These are phyloP conservation scores for Hyparrhenia diplandra DNA, from an alignment of 176 grass and related monocot genomes.

Conservation along the genomic window DNA sequence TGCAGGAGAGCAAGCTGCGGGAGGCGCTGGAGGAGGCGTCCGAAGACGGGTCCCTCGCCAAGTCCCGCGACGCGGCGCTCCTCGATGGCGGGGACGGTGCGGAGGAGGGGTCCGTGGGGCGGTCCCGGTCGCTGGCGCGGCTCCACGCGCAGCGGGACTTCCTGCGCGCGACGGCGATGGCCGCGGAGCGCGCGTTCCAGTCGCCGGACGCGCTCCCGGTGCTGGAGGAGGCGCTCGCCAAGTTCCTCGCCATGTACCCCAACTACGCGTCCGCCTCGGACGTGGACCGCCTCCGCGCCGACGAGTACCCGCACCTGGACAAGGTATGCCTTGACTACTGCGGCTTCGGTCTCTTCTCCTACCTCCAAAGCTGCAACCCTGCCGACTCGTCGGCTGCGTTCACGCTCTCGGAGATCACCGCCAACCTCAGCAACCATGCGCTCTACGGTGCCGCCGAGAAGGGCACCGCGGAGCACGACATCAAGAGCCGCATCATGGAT, in stretches of 20 bases:
- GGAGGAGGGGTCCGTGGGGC: constrained; percentile 56
- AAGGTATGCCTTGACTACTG: constrained; percentile 99
- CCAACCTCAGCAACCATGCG: constrained; percentile 94
- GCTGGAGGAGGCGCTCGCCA: constrained; percentile 60
- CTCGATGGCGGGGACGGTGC: constrained; percentile 37
- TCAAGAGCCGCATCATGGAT: constrained; percentile 82
- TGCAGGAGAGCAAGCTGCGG: constrained; percentile 92
- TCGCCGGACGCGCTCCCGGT: constrained; percentile 52
- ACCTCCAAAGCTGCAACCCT: constrained; percentile 68
- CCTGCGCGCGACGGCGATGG: constrained; percentile 74
- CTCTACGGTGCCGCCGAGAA: constrained; percentile 79
- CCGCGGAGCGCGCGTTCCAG: constrained; percentile 75
- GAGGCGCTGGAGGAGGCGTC: constrained; percentile 97
- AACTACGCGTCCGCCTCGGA: constrained; percentile 62
- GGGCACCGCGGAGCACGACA: constrained; percentile 76
- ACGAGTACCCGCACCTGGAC: constrained; percentile 82
- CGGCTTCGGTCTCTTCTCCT: constrained; percentile 96
- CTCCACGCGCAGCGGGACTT: constrained; percentile 92
- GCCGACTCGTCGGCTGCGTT: constrained; percentile 72
- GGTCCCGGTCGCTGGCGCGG: constrained; percentile 89
- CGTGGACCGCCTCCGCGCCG: constrained; percentile 72
- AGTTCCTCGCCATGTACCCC: constrained; percentile 96
- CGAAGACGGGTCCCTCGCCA: constrained; percentile 82
- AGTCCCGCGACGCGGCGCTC: constrained; percentile 66
- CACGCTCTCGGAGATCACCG: constrained; percentile 84